phyloP scores from a whole-genome alignment of 2,329 filamentous ascomycete species.

The Pseudogymnoascus sp. region DNA sequence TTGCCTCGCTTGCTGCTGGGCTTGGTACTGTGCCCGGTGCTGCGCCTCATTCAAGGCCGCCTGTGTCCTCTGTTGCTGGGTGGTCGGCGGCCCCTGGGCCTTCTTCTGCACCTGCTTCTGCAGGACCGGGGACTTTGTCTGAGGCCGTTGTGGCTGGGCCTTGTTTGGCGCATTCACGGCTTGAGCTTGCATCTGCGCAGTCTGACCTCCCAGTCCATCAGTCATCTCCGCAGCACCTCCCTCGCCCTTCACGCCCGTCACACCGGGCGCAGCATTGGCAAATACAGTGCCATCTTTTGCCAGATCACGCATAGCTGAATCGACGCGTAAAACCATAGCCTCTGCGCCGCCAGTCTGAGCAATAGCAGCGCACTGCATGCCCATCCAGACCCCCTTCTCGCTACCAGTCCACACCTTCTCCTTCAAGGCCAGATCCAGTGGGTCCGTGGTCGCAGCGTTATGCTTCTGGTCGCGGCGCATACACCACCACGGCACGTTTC shows the following conservation, averaged over 20 bases:
- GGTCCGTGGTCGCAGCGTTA: slow-evolving; percentile 25
- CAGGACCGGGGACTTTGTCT: background rate
- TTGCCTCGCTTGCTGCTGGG: background rate
- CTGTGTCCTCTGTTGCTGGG: background rate
- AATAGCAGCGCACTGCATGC: slow-evolving; percentile 42
- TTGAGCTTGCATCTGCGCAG: background rate
- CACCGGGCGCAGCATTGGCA: background rate
- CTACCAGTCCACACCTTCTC: slow-evolving; percentile 37
- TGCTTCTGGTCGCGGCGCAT: slow-evolving; percentile 21
- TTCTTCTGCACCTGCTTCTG: slow-evolving; percentile 4
- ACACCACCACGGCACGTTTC: slow-evolving; percentile 35
- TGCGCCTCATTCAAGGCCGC: background rate
- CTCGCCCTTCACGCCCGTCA: background rate
- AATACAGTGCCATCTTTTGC: background rate
- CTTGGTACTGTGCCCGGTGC: background rate
- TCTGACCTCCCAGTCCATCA: background rate
- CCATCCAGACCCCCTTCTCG: slow-evolving; percentile 39
- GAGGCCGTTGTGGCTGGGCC: background rate
- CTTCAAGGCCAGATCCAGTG: slow-evolving; percentile 32
- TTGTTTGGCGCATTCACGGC: background rate
- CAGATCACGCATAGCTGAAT: slow-evolving; percentile 35
- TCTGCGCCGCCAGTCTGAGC: slow-evolving; percentile 36
- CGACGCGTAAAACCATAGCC: slow-evolving; percentile 39
- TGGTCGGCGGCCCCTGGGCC: background rate
- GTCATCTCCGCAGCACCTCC: background rate